phyloP scores from a whole-genome alignment of 129 eudicot genomes.

The Saussurea involucrata region DNA sequence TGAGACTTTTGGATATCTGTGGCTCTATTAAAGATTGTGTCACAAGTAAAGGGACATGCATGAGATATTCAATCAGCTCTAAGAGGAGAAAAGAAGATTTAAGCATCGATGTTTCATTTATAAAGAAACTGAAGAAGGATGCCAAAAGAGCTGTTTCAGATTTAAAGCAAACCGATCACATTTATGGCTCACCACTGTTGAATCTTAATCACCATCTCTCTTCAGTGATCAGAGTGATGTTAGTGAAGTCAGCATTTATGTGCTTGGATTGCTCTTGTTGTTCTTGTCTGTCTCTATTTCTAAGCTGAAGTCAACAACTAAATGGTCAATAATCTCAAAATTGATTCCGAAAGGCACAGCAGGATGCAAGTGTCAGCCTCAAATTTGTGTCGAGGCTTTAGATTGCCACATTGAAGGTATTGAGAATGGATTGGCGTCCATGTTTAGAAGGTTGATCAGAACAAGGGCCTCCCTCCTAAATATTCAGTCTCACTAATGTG shows the following conservation, averaged over 20 bases:
- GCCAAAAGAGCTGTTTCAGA: slow-evolving; percentile 17
- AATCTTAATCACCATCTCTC: slow-evolving; percentile 13
- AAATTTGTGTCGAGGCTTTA: slow-evolving; percentile 10
- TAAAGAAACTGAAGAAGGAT: slow-evolving; percentile 29
- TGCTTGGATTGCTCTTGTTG: slow-evolving; percentile 24
- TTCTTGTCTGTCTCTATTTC: slow-evolving; percentile 32
- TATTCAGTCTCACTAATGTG: slow-evolving; percentile 31
- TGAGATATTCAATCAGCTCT: slow-evolving; percentile 28
- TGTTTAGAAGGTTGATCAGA: slow-evolving; percentile 46
- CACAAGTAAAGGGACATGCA: slow-evolving; percentile 22
- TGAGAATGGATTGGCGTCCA: slow-evolving; percentile 36
- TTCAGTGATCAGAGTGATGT: slow-evolving; percentile 22
- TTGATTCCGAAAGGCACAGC: slow-evolving; percentile 28
- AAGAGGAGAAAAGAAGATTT: slow-evolving; percentile 23
- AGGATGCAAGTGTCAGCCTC: not conserved
- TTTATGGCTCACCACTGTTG: not conserved
- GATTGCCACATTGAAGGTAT: slow-evolving; percentile 26
- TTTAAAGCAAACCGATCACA: slow-evolving; percentile 21
- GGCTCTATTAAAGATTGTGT: slow-evolving; percentile 38
- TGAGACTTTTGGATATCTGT: slow-evolving; percentile 44
- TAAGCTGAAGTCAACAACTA: not conserved
- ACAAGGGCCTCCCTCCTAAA: slow-evolving; percentile 55
- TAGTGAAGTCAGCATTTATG: slow-evolving; percentile 14
- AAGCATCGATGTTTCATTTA: slow-evolving; percentile 12
- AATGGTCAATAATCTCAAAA: slow-evolving; percentile 37